Base-by-base conservation (phyloP, 2,329 filamentous ascomycete genomes). In the Arthrobotrys entomopaga region DNA sequence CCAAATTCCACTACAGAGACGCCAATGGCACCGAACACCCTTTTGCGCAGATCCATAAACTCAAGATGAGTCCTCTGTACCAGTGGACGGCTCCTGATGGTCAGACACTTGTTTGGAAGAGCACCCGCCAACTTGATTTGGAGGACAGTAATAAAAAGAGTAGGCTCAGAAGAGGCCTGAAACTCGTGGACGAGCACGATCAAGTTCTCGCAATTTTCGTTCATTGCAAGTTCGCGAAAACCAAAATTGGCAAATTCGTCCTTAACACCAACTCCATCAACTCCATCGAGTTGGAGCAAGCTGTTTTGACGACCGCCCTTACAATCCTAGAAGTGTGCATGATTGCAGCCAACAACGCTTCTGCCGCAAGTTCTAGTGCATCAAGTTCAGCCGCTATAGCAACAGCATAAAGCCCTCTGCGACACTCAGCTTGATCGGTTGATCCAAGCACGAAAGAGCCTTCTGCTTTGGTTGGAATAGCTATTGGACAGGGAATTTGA, bases 121-220 rank as follows among this genome's bases (percentile, higher is more conserved):
- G 43, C 13, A 73, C 69, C n/a, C 52, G 56, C n/a, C 42, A 54
- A 29, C 20, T 57, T 11, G 69, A 66, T 20, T 42, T 73, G n/a
- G 69, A 73, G 10, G 69, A 50, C 16, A 38, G 26, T 16, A 24
- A 40, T 16, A 66, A 63, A 22, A 61, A 48, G 20, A 66, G 34
- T 20, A 66, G 26, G 50, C 6, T 38, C n/a, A 48, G 43, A 20
- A 29, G 52, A 15, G 50, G 49, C 6, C 48, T 65, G 49, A 73
- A 73, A 26, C 42, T 73, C 6, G 61, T 73, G 2, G 61, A 66
- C n/a, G 69, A 73, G 19, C 22, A 63, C n/a, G 49, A 57, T n/a
- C 26, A 60, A 11, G 22, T 52, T 7, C 20, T 73, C 19, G 69
- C 60, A 15, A 73, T 73, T 56, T 73, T 73, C 34, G 50, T 73